These are phyloP conservation scores for Nakaseomyces uthaithaninus DNA, from an alignment of 1,139 yeast species.

Conservation along the genomic window DNA sequence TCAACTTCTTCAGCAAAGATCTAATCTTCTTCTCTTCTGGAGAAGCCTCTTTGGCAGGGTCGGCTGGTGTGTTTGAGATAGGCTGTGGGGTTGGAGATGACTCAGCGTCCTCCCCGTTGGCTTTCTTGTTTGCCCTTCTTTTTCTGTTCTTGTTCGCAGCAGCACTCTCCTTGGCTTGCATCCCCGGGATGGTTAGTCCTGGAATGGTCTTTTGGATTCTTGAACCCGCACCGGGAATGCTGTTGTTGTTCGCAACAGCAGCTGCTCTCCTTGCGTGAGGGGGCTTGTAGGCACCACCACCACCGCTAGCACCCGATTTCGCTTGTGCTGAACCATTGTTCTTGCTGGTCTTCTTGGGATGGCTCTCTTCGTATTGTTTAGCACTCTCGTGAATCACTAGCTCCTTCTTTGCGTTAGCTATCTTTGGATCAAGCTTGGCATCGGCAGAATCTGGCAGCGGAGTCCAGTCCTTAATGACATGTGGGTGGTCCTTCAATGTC, in stretches of 20 bases:
- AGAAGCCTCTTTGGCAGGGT: conserved; percentile 21
- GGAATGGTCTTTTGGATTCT: conserved; percentile 19
- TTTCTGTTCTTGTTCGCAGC: conserved; percentile 68
- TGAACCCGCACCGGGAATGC: conserved; percentile 25
- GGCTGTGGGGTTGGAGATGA: conserved; percentile 25
- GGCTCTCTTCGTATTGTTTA: conserved; percentile 45
- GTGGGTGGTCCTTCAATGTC: conserved; percentile 16
- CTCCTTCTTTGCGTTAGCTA: conserved; percentile 18
- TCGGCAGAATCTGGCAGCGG: conserved; percentile 52
- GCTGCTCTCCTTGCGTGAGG: conserved; percentile 78
- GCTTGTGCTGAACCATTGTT: conserved; percentile 32
- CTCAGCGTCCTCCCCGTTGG: conserved; percentile 22
- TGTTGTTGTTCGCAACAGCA: conserved; percentile 30
- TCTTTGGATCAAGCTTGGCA: conserved; percentile 28
- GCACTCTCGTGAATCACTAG: conserved; percentile 57
- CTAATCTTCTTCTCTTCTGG: conserved; percentile 86
- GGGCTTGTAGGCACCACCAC: conserved; percentile 79
- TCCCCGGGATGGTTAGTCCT: conserved; percentile 30
- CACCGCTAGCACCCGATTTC: conserved; percentile 43
- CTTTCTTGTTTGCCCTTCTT: conserved; percentile 64
- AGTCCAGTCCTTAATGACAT: conserved; percentile 31
- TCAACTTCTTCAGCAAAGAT: conserved; percentile 78
- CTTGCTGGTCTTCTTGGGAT: conserved; percentile 29
- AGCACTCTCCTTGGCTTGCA: conserved; percentile 26
- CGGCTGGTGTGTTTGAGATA: conserved; percentile 15